Evolutionary conservation across 441 rosid genomes (phyloP), one percentile per base, ranked within the genome.

Genomic region (Gossypium gossypioides): DNA sequence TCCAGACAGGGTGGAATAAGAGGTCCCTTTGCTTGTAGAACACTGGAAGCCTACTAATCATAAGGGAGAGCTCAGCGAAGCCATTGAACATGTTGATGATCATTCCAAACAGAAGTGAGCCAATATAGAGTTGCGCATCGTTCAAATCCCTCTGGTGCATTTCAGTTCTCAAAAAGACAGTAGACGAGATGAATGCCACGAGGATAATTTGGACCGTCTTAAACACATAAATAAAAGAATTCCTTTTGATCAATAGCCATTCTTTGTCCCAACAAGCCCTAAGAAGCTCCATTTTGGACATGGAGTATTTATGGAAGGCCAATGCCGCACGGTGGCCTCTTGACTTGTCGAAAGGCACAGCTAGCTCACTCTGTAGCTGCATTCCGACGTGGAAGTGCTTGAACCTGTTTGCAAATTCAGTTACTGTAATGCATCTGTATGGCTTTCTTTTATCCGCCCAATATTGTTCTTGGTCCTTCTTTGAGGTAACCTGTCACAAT

Each of bases 11-110:
- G 51, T 92, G 87, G 61, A 89, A 91, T 44, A 84, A 55, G 34
- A 92, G 93, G 65, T 94, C 98, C 58, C 98, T 88, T 37, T 94
- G 97, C 86, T 92, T 92, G 81, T 88, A 92, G 74, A 92, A 91
- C 74, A 91, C 97, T 0, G 96, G 97, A 76, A 95, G 94, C 74
- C 97, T 87, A 62, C 40, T 66, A 19, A 95, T 82, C 68, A 80
- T 77, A 74, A 91, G 27, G 0, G 92, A 54, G 10, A 95, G 83
- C 82, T 92, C 99, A 0, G 95, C 77, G 69, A 88, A 82, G 16
- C 99, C 97, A 77, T 91, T 89, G 77, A 89, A 92, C 91, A 81
- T 89, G 83, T 91, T 95, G 21, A 75, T 71, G 74, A 89, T 79
- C 86, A 95, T 69, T 0, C 78, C 68, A 12, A 84, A 92, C n/a